These are phyloP conservation scores for Rubus idaeus DNA, from an alignment of 306 rosid species.

Conservation along the genomic window DNA sequence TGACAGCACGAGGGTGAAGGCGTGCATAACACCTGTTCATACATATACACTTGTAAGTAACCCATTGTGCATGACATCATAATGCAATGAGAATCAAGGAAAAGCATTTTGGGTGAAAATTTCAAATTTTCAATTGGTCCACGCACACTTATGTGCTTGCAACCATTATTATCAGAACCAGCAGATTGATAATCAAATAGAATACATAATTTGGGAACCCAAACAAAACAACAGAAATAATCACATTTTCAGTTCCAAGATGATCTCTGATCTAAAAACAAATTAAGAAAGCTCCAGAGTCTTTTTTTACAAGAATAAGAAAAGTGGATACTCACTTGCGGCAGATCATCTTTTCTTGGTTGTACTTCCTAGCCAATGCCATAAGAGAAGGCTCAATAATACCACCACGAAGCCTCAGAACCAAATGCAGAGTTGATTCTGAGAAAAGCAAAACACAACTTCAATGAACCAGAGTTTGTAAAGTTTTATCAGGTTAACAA, in stretches of 20 bases:
- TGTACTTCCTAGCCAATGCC: conserved; percentile 97
- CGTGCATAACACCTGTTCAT: conserved; percentile 84
- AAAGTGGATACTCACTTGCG: conserved; percentile 67
- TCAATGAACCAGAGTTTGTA: neutral
- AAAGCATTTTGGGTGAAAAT: neutral
- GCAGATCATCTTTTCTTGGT: conserved; percentile 93
- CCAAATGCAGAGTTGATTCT: conserved; percentile 98
- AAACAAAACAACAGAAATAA: neutral
- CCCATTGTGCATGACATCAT: neutral
- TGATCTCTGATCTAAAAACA: neutral
- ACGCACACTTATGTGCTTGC: neutral
- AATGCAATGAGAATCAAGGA: neutral
- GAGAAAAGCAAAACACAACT: conserved; percentile 6
- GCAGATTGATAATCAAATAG: neutral
- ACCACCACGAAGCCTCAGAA: conserved; percentile 98
- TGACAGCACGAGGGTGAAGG: conserved; percentile 97
- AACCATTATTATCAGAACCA: neutral
- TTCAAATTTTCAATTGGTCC: neutral
- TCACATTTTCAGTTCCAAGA: neutral
- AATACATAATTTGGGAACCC: neutral
- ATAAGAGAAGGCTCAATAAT: conserved; percentile 95
- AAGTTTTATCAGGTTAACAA: too few species aligned
- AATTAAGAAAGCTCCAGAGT: neutral
- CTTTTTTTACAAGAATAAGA: neutral
- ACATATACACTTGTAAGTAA: neutral